Base-by-base conservation (phyloP, 805 yeast species). In the Pachysolen tannophilus region DNA sequence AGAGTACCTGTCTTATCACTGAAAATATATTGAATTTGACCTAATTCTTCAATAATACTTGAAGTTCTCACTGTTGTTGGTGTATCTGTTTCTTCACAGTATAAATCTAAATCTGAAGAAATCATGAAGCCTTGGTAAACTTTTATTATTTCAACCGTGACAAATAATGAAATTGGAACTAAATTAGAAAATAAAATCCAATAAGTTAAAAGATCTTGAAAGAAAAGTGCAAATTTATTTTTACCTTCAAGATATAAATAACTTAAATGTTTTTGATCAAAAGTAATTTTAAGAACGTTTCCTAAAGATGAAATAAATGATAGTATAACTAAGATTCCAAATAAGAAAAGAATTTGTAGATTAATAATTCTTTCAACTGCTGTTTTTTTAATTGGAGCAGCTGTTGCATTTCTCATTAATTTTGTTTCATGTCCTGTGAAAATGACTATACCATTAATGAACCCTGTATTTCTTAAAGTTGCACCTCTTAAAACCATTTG, bases 391-490 rank as follows among this genome's bases (percentile, higher is more conserved):
- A 92, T 94, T 8, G 99, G 99, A 2, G 99, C 80, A 2, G 98
- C 97, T 2, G 97, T 88, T 14, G 99, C 98, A 61, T 92, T 92
- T 54, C 98, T 76, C 97, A 92, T 90, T 45, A 92, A 67, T 52
- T 92, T 92, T 0, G 99, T 92, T 60, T 92, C 98, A 55, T 94
- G 99, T 15, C 99, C 99, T 0, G 99, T 92, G 55, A 90, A 92
- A 1, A 92, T 75, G 2, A 85, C 97, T 34, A 86, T 68, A 16
- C 98, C 99, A 48, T 84, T 84, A 28, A 92, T 76, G 97, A 96
- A 92, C 28, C 78, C 83, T 0, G 99, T 94, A 52, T 92, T 92
- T 58, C 97, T 72, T 43, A 92, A 65, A 3, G 92, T 86, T 5
- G 99, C 98, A 42, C 99, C 99, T 61, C 99, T 75, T 38, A 92